phyloP scores from a whole-genome alignment of 305 asterid genomes.

The Solanum hybrid region DNA sequence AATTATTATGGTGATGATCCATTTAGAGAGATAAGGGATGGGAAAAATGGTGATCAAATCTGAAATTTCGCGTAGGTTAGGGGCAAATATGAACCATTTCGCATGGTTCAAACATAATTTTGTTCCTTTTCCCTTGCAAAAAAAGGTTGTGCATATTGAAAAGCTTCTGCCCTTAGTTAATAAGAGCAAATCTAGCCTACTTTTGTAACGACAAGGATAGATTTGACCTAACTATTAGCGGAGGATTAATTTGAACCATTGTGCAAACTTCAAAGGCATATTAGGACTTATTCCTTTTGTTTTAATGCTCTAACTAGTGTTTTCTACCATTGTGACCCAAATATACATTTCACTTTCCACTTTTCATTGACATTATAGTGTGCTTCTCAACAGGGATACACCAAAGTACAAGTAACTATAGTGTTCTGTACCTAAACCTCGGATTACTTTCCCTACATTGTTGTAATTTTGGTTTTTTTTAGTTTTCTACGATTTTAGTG shows the following conservation, averaged over 20 bases:
- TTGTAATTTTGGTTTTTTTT: not conserved
- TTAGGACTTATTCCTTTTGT: not conserved
- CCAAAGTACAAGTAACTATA: not conserved
- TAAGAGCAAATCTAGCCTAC: not conserved
- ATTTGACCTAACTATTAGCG: not conserved
- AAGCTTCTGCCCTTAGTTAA: not conserved
- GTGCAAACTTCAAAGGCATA: not conserved
- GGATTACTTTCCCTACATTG: not conserved
- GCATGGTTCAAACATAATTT: not conserved
- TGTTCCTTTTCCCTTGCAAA: not conserved
- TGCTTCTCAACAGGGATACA: not conserved
- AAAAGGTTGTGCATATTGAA: not conserved
- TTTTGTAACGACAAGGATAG: not conserved
- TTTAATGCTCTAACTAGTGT: not conserved
- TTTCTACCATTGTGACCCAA: not conserved
- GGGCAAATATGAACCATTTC: not conserved
- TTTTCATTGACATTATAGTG: not conserved
- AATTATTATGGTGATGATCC: not conserved
- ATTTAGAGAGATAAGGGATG: not conserved
- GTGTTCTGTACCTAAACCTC: not conserved
- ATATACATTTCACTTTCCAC: not conserved
- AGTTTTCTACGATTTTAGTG: not conserved
- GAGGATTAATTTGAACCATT: not conserved
- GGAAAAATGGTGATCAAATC: not conserved
- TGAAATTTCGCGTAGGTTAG: not conserved